Conservation (phyloP, 2,329 filamentous ascomycete genomes). For the Aureobasidium melanogenum region DNA sequence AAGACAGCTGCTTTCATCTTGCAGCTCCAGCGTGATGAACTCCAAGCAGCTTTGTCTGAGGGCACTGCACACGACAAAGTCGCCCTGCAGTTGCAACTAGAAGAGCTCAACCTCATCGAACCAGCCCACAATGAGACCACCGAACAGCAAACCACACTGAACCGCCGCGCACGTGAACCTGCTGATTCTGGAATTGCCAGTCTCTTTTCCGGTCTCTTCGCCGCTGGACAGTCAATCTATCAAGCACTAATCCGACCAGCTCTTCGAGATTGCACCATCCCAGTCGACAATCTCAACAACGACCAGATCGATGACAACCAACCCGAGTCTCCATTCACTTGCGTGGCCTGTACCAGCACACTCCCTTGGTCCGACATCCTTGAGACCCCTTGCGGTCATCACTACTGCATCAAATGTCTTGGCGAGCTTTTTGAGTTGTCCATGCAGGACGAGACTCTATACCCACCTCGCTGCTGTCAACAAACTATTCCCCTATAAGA, state of each 20-base stretch:
- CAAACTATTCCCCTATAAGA: constrained; percentile 31
- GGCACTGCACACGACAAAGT: neutral
- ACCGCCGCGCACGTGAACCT: too few species aligned
- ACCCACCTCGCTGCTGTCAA: constrained; percentile 47
- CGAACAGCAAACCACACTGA: neutral
- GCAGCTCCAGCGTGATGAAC: neutral
- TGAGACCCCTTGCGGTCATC: constrained; percentile 30
- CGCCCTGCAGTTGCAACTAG: neutral
- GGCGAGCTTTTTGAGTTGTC: constrained; percentile 35
- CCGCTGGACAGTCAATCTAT: too few species aligned
- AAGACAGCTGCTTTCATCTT: neutral
- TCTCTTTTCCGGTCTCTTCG: too few species aligned
- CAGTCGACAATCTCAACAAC: neutral
- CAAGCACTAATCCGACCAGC: too few species aligned
- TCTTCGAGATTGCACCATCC: too few species aligned
- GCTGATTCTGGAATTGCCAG: too few species aligned
- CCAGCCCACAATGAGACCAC: neutral
- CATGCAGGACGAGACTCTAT: constrained; percentile 42
- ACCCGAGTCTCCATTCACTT: neutral
- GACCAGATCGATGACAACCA: neutral
- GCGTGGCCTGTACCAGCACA: neutral
- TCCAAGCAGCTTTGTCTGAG: neutral
- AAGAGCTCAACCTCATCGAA: neutral
- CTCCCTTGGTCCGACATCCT: constrained; percentile 20
- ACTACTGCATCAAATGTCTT: constrained; percentile 46